These are phyloP conservation scores for Malus hybrid DNA, from an alignment of 331 rosid species.

Conservation along the genomic window DNA sequence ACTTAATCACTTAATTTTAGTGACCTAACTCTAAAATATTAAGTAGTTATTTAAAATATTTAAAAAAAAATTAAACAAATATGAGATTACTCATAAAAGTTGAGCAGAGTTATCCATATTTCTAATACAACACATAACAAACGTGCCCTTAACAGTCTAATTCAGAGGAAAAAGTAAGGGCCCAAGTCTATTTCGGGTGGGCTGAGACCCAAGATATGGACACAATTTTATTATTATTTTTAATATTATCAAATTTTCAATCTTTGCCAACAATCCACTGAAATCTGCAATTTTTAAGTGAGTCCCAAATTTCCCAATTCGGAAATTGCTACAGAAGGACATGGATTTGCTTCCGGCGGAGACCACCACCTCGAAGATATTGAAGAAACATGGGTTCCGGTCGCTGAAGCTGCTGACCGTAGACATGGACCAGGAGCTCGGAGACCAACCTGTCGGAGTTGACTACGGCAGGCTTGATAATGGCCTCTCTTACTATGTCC, in stretches of 20 bases:
- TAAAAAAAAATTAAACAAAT: too few species aligned
- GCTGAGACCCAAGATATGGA: background rate
- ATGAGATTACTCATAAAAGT: too few species aligned
- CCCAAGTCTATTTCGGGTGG: background rate
- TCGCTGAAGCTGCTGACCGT: slow-evolving; percentile 66
- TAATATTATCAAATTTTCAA: background rate
- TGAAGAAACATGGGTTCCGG: slow-evolving; percentile 73
- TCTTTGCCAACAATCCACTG: background rate
- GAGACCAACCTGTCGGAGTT: slow-evolving; percentile 57
- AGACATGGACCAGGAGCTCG: slow-evolving; percentile 56
- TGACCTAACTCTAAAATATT: too few species aligned
- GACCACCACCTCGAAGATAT: slow-evolving; percentile 42
- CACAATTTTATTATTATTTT: too few species aligned
- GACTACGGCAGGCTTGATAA: slow-evolving; percentile 71
- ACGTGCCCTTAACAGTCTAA: too few species aligned
- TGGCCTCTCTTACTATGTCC: slow-evolving; percentile 84
- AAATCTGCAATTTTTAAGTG: background rate
- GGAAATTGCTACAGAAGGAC: background rate
- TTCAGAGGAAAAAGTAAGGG: background rate
- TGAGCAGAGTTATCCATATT: too few species aligned
- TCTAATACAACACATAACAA: too few species aligned
- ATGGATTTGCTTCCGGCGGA: slow-evolving; percentile 80
- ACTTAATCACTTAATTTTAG: too few species aligned
- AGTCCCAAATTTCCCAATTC: background rate
- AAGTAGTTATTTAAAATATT: too few species aligned